Base-by-base conservation (phyloP, 2,329 filamentous ascomycete genomes). In the Neodidymelliopsis sp. region DNA sequence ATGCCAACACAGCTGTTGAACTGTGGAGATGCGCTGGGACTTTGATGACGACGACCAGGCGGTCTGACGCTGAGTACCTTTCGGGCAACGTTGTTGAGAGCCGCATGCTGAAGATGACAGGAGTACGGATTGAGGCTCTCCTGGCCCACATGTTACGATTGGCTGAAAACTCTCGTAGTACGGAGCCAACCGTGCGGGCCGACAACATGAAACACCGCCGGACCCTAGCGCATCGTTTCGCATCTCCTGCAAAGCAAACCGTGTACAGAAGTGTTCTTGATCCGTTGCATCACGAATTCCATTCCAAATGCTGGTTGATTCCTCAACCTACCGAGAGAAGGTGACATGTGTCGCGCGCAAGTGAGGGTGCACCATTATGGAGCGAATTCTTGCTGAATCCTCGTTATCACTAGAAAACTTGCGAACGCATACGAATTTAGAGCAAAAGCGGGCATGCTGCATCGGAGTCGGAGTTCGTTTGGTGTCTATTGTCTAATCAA, bases 121-220 rank as follows among this genome's bases (percentile, higher is more conserved):
- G 11, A 25, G 33, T 33, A 15, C 23, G 18, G 34, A 34, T 20
- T 18, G 47, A 40, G 35, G 29, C 47, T 40, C 34, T 39, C 28
- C 29, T 10, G 41, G 22, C 25, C 36, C 48, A 29, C 20, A 23
- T 28, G 25, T 27, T 18, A 15, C 22, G 16, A 38, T 52, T 52
- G 42, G 45, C 11, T 16, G 29, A 30, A 31, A 43, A 23, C 35
- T 24, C 23, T 44, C 48, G 37, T 36, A 42, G 22, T 34, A 19
- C 47, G 53, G 47, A 34, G 43, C 33, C 28, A 44, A 39, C 38
- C 53, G 51, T 35, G 36, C 51, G 51, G 48, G 45, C 47, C 51
- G 50, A 23, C 6, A 40, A 29, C 34, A 23, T 45, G 47, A 54
- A 54, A 57, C 51, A 24, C 37, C 28, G 16, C 23, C 34, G 44